Evolutionary conservation across 2,329 filamentous ascomycete species (phyloP), one percentile per base, ranked within the genome.

Genomic region (Fusarium nurragi): DNA sequence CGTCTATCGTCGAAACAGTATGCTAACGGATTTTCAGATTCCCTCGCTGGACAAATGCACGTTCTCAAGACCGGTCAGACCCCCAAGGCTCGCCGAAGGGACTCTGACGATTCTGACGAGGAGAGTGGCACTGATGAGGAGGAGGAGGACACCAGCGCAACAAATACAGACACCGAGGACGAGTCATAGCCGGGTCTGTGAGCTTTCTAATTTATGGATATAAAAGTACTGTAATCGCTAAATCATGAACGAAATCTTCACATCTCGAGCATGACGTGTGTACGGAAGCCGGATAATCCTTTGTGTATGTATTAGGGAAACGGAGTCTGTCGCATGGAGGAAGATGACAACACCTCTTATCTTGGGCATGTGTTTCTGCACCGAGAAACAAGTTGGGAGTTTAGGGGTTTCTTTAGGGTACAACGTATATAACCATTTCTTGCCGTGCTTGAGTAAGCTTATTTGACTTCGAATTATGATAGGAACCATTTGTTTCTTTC

Each of bases 1-100:
- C 4, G 8, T 16, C 6, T 9, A 40, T 28, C 9, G 18, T n/a
- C 38, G 36, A 40, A 50, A 11, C 11, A 7, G 14, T 12, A 10
- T 54, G 44, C 74, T 77, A 68, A 78, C 60, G 19, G 8, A 4
- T 6, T 59, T 71, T 57, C 66, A 96, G 93, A 97, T 79, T 93
- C 93, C 3, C 84, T 97, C 68, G 94, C 93, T 45, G 93, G 93
- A 60, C 92, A 97, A 78, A 95, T 97, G 92, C 89, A 89, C 64
- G 90, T 90, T 13, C 86, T 97, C 61, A 96, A 95, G 81, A 90
- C 89, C 13, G 90, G 87, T 26, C 81, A 79, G 30, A 81, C 85
- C 36, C 78, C 85, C 9, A 88, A 87, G 80, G 84, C 86, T 71
- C 83, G 81, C 75, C 82, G 82, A 75, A 85, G 82, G 56, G 78